Evolutionary conservation across 352 stramenopile genomes (phyloP).

Genomic region (Pythium brassicae): DNA sequence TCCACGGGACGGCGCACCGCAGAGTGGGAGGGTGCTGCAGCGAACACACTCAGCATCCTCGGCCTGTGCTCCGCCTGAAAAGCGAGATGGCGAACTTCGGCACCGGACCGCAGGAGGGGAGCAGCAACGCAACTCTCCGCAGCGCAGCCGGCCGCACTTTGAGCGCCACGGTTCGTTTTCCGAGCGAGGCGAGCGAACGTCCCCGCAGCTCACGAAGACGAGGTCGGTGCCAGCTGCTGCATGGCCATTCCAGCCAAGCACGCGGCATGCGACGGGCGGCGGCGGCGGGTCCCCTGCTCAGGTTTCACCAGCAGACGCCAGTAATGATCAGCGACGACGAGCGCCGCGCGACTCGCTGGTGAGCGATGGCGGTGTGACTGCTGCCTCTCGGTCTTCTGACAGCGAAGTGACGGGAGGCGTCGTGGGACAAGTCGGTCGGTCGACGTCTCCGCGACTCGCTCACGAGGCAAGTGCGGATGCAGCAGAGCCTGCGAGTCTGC

Average conservation of each 20-base stretch:
- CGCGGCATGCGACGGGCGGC: not conserved
- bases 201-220: conserved; percentile 6
- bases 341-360: conserved; percentile 1
- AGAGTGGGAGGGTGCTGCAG: conserved; percentile 3
- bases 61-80: conserved; percentile 11
- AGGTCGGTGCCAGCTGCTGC: conserved; percentile 5
- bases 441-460: conserved; percentile 1
- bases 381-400: conserved; percentile 2
- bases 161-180: conserved; percentile 49
- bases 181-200: conserved; percentile 6
- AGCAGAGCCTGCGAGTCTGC: conserved; percentile 5
- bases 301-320: not conserved
- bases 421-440: conserved; percentile 1
- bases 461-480: not conserved
- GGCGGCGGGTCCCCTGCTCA: conserved; percentile 11
- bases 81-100: conserved; percentile 11
- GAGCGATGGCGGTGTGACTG: not conserved
- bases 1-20: conserved; percentile 1
- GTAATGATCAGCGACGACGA: conserved; percentile 5
- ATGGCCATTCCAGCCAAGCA: conserved; percentile 3
- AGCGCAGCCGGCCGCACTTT: conserved; percentile 21
- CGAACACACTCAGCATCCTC: conserved; percentile 11
- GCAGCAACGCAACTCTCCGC: conserved; percentile 17
- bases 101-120: conserved; percentile 13
- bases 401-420: conserved; percentile 1